Conservation (phyloP, 2,329 filamentous ascomycete species). For the Myriangium duriaei region DNA sequence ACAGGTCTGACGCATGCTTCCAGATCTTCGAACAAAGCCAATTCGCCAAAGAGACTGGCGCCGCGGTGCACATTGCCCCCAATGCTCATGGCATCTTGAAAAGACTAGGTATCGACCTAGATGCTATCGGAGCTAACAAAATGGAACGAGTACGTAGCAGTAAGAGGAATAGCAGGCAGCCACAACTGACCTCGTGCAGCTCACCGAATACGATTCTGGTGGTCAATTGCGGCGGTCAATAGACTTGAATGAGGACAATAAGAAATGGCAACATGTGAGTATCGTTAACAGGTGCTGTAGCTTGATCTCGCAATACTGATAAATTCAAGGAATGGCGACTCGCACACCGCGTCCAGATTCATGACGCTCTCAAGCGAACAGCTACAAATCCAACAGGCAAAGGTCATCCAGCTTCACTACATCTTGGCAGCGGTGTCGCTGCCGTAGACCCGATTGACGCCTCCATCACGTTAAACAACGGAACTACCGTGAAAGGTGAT, state of each 20-base stretch:
- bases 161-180: too few relatives aligned
- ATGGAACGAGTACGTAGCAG: background rate
- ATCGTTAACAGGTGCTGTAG: too few relatives aligned
- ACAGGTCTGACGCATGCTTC: too few relatives aligned
- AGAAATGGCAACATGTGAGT: constrained; percentile 37
- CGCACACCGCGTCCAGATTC: constrained; percentile 41
- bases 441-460: constrained; percentile 13
- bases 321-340: constrained; percentile 32
- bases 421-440: constrained; percentile 12
- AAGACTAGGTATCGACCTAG: constrained; percentile 24
- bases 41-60: constrained; percentile 31
- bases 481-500: constrained; percentile 11
- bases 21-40: constrained; percentile 16
- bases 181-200: background rate
- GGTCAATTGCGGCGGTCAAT: constrained; percentile 19
- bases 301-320: too few relatives aligned
- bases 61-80: constrained; percentile 29
- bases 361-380: constrained; percentile 37
- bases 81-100: constrained; percentile 26
- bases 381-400: constrained; percentile 29
- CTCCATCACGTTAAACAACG: constrained; percentile 11
- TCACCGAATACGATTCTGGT: background rate
- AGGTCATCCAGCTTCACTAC: constrained; percentile 23
- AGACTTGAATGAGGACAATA: constrained; percentile 26
- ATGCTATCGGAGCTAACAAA: background rate